Evolutionary conservation across 495 filamentous ascomycete genomes (phyloP).

Genomic region (Xanthoparmelia taractica): DNA sequence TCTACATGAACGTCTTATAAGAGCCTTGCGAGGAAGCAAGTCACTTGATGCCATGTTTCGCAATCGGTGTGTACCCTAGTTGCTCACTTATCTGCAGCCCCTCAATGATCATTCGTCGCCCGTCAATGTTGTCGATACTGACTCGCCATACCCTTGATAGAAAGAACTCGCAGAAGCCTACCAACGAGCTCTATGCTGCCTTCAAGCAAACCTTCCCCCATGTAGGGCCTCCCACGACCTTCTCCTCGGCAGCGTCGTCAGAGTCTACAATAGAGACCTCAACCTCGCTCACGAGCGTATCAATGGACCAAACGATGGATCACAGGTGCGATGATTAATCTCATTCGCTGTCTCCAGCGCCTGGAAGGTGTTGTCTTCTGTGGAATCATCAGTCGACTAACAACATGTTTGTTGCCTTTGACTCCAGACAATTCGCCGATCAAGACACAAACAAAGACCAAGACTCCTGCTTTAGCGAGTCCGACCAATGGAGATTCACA

Average conservation of each 20-base stretch:
- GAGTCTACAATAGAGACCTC: constrained; percentile 34
- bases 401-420: constrained; percentile 6
- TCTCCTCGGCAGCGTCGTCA: constrained; percentile 29
- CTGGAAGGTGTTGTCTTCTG: neutral
- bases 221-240: constrained; percentile 36
- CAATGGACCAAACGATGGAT: constrained; percentile 35
- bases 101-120: constrained; percentile 2
- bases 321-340: constrained; percentile 43
- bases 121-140: neutral
- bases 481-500: constrained; percentile 76
- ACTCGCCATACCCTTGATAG: constrained; percentile 34
- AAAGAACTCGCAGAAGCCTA: constrained; percentile 79
- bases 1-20: constrained; percentile 16
- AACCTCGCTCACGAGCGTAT: constrained; percentile 33
- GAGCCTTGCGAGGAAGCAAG: neutral
- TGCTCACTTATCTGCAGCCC: neutral
- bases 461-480: constrained; percentile 68
- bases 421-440: constrained; percentile 38
- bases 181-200: constrained; percentile 70
- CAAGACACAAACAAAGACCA: constrained; percentile 61
- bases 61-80: constrained; percentile 32
- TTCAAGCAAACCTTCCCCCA: constrained; percentile 77
- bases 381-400: constrained; percentile 26
- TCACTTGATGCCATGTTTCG: constrained; percentile 34
- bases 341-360: constrained; percentile 7